Percentiles rank a stretch among this genome's conserved stretches.
These are phyloP conservation scores for Metarhizium anisopliae DNA, from an alignment of 2,329 filamentous ascomycete genomes.

Conservation along the genomic window DNA sequence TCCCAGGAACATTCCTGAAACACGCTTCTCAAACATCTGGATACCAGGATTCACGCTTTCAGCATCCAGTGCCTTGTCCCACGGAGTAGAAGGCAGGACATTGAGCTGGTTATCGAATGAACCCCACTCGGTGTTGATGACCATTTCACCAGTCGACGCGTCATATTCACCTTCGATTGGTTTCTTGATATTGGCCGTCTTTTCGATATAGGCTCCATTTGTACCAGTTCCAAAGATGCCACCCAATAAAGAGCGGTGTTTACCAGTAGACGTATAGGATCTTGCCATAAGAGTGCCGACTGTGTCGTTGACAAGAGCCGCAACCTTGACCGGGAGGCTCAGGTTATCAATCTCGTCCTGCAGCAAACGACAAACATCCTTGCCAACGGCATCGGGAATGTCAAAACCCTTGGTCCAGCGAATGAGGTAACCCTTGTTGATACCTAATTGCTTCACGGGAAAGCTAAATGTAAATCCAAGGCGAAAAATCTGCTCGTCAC, in stretches of 20 bases:
- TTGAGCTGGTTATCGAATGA: slow-evolving; percentile 93
- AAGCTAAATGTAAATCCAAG: slow-evolving; percentile 99
- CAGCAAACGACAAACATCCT: slow-evolving; percentile 87
- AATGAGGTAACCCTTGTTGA: slow-evolving; percentile 90
- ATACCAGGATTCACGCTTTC: slow-evolving; percentile 84
- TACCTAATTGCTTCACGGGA: slow-evolving; percentile 85
- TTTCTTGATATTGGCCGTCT: slow-evolving; percentile 78
- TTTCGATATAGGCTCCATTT: slow-evolving; percentile 96
- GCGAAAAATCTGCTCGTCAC: slow-evolving; percentile 74
- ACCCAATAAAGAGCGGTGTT: slow-evolving; percentile 79
- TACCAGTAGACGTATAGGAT: slow-evolving; percentile 85
- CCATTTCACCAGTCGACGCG: slow-evolving; percentile 80
- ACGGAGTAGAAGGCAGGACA: slow-evolving; percentile 76
- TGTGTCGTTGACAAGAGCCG: slow-evolving; percentile 93
- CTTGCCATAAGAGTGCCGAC: slow-evolving; percentile 97
- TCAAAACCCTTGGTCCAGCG: slow-evolving; percentile 99
- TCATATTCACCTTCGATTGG: slow-evolving; percentile 63
- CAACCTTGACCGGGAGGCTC: slow-evolving; percentile 82
- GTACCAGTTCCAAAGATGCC: slow-evolving; percentile 97
- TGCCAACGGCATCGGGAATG: slow-evolving; percentile 85
- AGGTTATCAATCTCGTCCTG: slow-evolving; percentile 85
- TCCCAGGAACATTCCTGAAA: slow-evolving; percentile 96
- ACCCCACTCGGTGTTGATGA: slow-evolving; percentile 97
- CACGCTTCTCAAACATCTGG: slow-evolving; percentile 98
- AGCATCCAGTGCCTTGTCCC: slow-evolving; percentile 69